phyloP scores from a whole-genome alignment of 129 eudicot species.

The Flaveria sonorensis region DNA sequence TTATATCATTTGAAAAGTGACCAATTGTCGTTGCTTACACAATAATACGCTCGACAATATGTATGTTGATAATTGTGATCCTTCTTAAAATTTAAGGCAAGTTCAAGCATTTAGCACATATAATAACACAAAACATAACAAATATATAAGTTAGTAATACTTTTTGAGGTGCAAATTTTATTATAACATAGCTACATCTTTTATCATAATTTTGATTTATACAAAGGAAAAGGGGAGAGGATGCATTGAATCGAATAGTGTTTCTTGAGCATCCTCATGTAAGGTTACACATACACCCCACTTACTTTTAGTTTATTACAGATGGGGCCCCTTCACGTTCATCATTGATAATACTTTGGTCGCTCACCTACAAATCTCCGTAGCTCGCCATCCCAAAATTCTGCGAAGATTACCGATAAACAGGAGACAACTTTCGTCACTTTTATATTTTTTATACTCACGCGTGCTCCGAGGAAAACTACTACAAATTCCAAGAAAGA shows the following conservation, averaged over 20 bases:
- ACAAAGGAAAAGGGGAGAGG: no score
- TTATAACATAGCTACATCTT: no score
- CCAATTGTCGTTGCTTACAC: no score
- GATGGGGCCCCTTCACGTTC: slow-evolving; percentile 23
- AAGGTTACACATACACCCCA: slow-evolving; percentile 20
- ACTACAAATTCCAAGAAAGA: background rate
- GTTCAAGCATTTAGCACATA: no score
- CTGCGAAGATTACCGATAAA: slow-evolving; percentile 26
- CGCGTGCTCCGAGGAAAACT: slow-evolving; percentile 12
- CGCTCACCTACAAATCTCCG: slow-evolving; percentile 35
- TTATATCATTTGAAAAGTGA: no score
- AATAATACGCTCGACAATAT: no score
- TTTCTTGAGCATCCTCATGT: slow-evolving; percentile 14
- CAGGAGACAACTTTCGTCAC: slow-evolving; percentile 34
- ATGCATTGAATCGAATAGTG: background rate
- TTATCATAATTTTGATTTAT: no score
- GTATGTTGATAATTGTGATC: no score
- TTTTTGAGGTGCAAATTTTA: no score
- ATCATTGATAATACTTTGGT: slow-evolving; percentile 17
- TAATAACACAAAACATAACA: no score
- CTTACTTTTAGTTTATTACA: slow-evolving; percentile 21
- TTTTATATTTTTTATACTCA: slow-evolving; percentile 10
- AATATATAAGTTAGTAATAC: no score
- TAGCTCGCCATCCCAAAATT: slow-evolving; percentile 38
- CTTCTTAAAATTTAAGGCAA: no score